Conservation (phyloP, 202 grass and related monocot genomes). For the Zizania palustris region DNA sequence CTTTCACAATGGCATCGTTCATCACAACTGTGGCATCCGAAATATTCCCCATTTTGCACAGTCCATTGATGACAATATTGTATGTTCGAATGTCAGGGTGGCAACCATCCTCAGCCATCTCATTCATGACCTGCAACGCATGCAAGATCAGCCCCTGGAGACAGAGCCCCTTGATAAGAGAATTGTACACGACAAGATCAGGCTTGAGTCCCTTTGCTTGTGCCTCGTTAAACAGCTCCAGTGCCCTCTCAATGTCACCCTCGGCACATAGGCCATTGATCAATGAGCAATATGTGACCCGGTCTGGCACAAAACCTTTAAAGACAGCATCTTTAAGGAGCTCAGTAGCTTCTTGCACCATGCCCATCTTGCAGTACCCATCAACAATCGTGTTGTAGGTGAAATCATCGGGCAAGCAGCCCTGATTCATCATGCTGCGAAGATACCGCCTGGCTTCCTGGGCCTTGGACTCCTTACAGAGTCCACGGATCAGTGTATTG, state of each 20-base stretch:
- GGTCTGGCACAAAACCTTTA: constrained; percentile 88
- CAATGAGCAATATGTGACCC: constrained; percentile 82
- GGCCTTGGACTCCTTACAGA: constrained; percentile 69
- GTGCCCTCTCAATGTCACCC: constrained; percentile 79
- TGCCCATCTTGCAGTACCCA: constrained; percentile 83
- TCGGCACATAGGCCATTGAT: constrained; percentile 86
- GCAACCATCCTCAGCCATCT: constrained; percentile 73
- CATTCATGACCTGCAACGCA: constrained; percentile 84
- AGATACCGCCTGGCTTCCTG: constrained; percentile 66
- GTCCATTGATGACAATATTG: constrained; percentile 90
- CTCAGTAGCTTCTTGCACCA: constrained; percentile 68
- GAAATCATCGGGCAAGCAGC: constrained; percentile 87
- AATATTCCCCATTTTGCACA: constrained; percentile 99
- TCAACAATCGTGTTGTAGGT: constrained; percentile 94
- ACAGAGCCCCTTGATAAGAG: constrained; percentile 86
- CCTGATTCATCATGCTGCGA: constrained; percentile 74
- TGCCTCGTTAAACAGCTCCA: constrained; percentile 83
- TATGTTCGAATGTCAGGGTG: constrained; percentile 80
- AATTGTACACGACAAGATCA: constrained; percentile 72
- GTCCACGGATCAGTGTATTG: constrained; percentile 80
- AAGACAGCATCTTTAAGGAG: constrained; percentile 82
- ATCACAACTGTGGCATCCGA: constrained; percentile 72
- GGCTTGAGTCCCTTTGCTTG: constrained; percentile 60
- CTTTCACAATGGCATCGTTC: constrained; percentile 84
- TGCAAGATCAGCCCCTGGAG: constrained; percentile 86